Evolutionary conservation across 495 filamentous ascomycete genomes (phyloP).

Genomic region (Lophiotrema nucula): DNA sequence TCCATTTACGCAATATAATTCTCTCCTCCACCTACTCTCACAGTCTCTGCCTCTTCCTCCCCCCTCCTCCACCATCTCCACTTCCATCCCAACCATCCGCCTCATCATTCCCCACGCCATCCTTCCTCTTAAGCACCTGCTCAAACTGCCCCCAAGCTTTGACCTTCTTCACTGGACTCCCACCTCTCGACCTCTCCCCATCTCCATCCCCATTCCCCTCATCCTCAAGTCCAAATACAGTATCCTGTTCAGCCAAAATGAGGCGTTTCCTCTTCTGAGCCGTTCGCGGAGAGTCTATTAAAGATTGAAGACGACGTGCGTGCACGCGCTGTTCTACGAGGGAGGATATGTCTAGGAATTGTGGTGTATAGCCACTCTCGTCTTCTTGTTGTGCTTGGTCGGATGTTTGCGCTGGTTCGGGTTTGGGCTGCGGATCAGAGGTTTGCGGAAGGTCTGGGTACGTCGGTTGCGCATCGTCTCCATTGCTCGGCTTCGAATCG

Average conservation of each 20-base stretch:
- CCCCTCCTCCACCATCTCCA: background rate
- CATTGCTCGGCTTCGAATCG: no score
- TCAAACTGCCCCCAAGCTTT: slow-evolving; percentile 1
- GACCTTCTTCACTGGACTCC: slow-evolving; percentile 3
- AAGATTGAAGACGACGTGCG: background rate
- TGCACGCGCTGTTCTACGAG: background rate
- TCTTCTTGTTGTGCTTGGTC: no score
- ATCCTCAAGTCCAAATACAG: background rate
- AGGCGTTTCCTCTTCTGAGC: slow-evolving; percentile 1
- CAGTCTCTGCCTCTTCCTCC: background rate
- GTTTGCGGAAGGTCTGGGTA: no score
- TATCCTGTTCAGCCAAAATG: background rate
- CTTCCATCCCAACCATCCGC: background rate
- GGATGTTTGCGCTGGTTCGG: no score
- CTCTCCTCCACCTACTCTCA: no score
- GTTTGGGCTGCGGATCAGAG: no score
- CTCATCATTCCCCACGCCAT: background rate
- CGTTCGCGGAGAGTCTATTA: background rate
- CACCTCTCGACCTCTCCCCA: background rate
- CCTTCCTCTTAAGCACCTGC: background rate
- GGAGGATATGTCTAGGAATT: background rate
- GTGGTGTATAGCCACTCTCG: background rate
- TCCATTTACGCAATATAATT: no score
- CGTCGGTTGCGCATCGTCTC: no score
- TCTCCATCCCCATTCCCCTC: background rate